Percentiles rank a stretch among this genome's conserved stretches.
phyloP scores from a whole-genome alignment of 352 stramenopile species.

The Elongisporangium undulatum region DNA sequence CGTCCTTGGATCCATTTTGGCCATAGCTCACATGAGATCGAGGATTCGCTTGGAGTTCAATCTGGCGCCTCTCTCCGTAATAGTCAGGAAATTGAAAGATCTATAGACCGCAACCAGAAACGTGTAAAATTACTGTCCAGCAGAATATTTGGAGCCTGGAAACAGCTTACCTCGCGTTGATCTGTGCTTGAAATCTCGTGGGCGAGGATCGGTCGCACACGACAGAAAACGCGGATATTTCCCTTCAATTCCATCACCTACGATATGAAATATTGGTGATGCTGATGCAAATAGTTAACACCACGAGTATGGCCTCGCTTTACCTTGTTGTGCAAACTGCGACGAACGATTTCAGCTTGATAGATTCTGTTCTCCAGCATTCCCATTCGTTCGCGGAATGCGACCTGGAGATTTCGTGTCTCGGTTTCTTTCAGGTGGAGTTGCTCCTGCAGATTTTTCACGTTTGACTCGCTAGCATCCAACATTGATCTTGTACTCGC shows the following conservation, averaged over 20 bases:
- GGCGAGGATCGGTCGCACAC: slow-evolving; percentile 86
- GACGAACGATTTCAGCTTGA: slow-evolving; percentile 62
- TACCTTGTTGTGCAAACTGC: slow-evolving; percentile 86
- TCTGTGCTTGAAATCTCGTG: slow-evolving; percentile 35
- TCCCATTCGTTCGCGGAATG: slow-evolving; percentile 26
- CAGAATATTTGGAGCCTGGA: background rate
- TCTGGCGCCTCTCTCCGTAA: slow-evolving; percentile 49
- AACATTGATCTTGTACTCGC: slow-evolving; percentile 27
- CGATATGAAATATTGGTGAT: slow-evolving; percentile 4
- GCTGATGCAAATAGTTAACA: background rate
- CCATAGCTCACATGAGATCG: slow-evolving; percentile 73
- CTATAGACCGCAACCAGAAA: slow-evolving; percentile 12
- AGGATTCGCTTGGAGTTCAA: slow-evolving; percentile 63
- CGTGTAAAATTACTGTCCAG: background rate
- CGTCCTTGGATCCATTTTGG: slow-evolving; percentile 39
- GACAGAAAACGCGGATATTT: slow-evolving; percentile 96
- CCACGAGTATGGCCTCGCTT: background rate
- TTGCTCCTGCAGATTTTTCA: slow-evolving; percentile 30
- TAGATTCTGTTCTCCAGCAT: slow-evolving; percentile 49
- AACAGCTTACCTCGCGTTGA: background rate
- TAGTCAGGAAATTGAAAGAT: slow-evolving; percentile 80
- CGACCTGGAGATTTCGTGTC: slow-evolving; percentile 13
- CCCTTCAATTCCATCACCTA: slow-evolving; percentile 95
- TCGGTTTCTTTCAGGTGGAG: slow-evolving; percentile 24
- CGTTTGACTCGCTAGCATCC: slow-evolving; percentile 17